These are phyloP conservation scores for Vanrija humicola DNA, from an alignment of 1,284 basidiomycete species.

Conservation along the genomic window DNA sequence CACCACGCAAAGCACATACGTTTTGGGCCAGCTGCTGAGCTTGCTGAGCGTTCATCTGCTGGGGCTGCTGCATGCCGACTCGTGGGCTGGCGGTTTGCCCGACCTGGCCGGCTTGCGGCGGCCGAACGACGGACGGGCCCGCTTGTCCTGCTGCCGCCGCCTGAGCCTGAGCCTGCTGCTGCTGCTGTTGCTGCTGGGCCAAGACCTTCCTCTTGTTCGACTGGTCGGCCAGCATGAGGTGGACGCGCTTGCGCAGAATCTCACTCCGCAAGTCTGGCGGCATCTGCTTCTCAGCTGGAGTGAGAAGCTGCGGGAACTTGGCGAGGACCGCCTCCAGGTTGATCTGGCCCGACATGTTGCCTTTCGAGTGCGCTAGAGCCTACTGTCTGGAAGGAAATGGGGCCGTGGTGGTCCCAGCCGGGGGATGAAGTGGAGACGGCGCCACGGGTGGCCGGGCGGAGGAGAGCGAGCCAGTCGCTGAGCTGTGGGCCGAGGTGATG, in stretches of 20 bases:
- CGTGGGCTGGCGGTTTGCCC: slow-evolving; percentile 6
- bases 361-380: too few species aligned
- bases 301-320: slow-evolving; percentile 29
- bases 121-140: neutral
- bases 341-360: slow-evolving; percentile 3
- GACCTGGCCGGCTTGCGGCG: neutral
- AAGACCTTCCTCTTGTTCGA: neutral
- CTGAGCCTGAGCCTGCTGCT: neutral
- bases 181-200: neutral
- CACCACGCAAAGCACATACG: neutral
- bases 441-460: neutral
- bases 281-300: slow-evolving; percentile 25
- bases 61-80: slow-evolving; percentile 11
- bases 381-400: too few species aligned
- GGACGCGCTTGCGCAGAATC: slow-evolving; percentile 29
- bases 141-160: neutral
- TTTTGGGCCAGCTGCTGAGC: slow-evolving; percentile 16
- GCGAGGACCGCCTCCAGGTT: slow-evolving; percentile 17
- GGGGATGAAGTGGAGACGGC: neutral
- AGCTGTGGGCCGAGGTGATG: too few species aligned
- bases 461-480: neutral
- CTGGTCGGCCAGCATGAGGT: slow-evolving; percentile 9
- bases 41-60: slow-evolving; percentile 10
- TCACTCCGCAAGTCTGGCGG: slow-evolving; percentile 28
- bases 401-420: neutral